Evolutionary conservation across 495 filamentous ascomycete genomes (phyloP), one percentile per base, ranked within the genome.

Genomic region (Aspergillus nidulans): DNA sequence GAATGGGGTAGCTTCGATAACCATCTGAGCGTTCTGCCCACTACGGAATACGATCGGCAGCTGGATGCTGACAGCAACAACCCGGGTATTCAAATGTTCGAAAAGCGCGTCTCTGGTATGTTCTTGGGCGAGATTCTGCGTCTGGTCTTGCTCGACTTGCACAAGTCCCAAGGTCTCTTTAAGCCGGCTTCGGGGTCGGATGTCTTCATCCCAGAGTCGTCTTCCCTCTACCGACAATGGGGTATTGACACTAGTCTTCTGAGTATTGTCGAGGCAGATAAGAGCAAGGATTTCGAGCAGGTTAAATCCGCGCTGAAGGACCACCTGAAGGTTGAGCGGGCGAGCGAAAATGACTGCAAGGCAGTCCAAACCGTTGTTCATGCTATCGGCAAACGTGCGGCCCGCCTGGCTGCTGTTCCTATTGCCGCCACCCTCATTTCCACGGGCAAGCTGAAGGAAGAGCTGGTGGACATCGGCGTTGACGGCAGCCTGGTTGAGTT

Each of bases 1-100:
- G 94, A 98, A 74, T 98, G 94, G 94, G 94, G 94, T 50, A 95
- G 89, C 53, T 98, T 98, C 63, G 94, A 98, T 73, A 98, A 97
- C 76, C 80, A 87, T 57, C 80, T 97, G 59, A 86, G 81, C 56
- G 86, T 94, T 43, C 78, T 97, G 41, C 94, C 95, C 16, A 86
- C 83, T 64, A 97, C 94, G 0, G 69, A 81, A 0, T 97, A 92
- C 71, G 94, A 98, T 69, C 71, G 75, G 12, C 79, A 81, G 43
- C 78, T 98, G 34, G 91, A 98, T 73, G 74, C 75, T 50, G 84
- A 84, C 20, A 91, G 84, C 63, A 83, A 89, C 58, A 98, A 98
- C 75, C 94, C 94, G 1, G 94, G 95, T 34, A 84, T 96, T 53
- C 94, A 98, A 70, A 96, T 96, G 87, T 98, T 97, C 73, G 94